These are phyloP conservation scores for Malania oleifera DNA, from an alignment of 164 flowering plant species.

Conservation along the genomic window DNA sequence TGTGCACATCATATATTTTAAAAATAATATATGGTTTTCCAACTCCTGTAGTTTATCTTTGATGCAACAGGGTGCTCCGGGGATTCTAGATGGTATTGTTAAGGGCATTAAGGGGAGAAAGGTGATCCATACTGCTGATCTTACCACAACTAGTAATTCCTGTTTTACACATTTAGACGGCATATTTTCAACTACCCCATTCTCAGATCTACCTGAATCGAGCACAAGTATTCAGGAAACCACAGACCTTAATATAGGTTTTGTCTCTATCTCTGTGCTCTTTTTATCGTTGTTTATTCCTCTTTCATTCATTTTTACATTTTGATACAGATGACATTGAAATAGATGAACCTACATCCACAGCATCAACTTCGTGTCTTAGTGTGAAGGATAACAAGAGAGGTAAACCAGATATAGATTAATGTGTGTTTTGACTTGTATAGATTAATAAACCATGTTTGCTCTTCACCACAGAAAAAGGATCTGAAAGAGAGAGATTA, in stretches of 20 bases:
- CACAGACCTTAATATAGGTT: conserved; percentile 58
- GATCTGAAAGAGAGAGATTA: conserved; percentile 54
- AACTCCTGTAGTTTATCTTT: conserved; percentile 4
- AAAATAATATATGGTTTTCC: conserved; percentile 1
- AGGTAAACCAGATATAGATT: conserved; percentile 23
- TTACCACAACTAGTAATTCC: conserved; percentile 12
- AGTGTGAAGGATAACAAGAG: conserved; percentile 25
- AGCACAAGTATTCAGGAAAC: conserved; percentile 19
- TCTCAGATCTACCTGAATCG: conserved; percentile 22
- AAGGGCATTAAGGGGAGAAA: conserved; percentile 47
- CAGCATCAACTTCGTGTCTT: conserved; percentile 39
- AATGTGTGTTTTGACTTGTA: background rate
- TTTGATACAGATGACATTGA: conserved; percentile 72
- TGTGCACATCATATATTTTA: background rate
- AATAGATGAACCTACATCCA: conserved; percentile 58
- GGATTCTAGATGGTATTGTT: conserved; percentile 40
- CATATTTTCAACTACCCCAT: conserved; percentile 29
- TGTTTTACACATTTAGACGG: conserved; percentile 31
- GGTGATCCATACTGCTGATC: conserved; percentile 11
- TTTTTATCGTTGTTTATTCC: background rate
- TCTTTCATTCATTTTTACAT: background rate
- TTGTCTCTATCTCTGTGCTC: conserved; percentile 1
- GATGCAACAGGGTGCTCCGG: conserved; percentile 35
- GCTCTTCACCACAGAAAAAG: conserved; percentile 35
- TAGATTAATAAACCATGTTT: background rate